Conservation (phyloP, 345 rosid genomes). For the Hibiscus trionum region DNA sequence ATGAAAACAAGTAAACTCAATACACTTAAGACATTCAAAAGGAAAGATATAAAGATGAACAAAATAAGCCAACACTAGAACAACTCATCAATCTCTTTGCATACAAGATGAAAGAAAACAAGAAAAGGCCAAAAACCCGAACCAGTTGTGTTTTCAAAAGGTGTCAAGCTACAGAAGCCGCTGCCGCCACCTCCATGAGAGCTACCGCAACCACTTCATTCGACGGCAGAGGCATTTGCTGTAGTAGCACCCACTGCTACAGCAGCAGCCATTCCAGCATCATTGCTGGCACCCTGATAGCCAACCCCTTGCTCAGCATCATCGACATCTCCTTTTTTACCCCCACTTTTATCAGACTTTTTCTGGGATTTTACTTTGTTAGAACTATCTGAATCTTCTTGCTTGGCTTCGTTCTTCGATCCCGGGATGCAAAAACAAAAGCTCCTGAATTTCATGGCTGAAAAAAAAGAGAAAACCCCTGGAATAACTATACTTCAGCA, state of each 20-base stretch:
- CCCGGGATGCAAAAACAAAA: slow-evolving; percentile 6
- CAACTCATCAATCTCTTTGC: not conserved
- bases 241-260: slow-evolving; percentile 3
- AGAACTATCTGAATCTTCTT: slow-evolving; percentile 7
- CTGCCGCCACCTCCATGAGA: slow-evolving; percentile 16
- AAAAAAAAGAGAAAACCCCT: not conserved
- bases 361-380: not conserved
- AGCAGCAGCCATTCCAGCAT: slow-evolving; percentile 14
- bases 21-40: not conserved
- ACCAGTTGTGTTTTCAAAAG: not conserved
- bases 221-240: slow-evolving; percentile 15
- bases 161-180: not conserved
- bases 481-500: not conserved
- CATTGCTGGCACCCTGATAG: not conserved
- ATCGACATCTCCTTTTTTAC: not conserved
- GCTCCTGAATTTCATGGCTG: slow-evolving; percentile 6
- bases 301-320: not conserved
- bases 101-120: not conserved
- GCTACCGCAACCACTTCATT: slow-evolving; percentile 18
- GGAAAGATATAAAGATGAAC: too few relatives aligned
- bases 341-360: not conserved
- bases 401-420: not conserved
- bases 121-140: not conserved
- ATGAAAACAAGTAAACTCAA: not conserved
- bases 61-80: not conserved